Evolutionary conservation across 2,329 filamentous ascomycete species (phyloP).

Genomic region (Paraconiothyrium sp.): DNA sequence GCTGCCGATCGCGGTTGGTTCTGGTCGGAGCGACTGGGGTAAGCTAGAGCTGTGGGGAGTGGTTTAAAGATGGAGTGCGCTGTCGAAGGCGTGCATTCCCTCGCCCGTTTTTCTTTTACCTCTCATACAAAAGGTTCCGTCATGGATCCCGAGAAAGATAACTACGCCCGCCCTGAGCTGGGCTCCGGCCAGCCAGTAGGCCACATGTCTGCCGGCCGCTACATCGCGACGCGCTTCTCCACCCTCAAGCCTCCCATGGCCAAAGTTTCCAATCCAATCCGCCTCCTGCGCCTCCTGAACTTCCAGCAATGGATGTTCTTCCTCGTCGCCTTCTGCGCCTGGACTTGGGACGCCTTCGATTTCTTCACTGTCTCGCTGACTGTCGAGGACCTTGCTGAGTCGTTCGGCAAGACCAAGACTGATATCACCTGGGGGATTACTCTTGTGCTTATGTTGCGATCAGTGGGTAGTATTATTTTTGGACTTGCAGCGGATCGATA

Average conservation of each 20-base stretch:
- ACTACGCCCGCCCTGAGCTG: conserved; percentile 27
- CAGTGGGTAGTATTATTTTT: conserved; percentile 67
- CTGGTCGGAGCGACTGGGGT: not conserved
- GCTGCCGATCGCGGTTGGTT: conserved; percentile 5
- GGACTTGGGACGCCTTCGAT: conserved; percentile 63
- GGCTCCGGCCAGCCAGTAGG: conserved; percentile 18
- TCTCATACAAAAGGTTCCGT: too few relatives aligned
- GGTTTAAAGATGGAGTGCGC: conserved; percentile 4
- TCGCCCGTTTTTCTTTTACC: not conserved
- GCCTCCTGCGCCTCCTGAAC: conserved; percentile 61
- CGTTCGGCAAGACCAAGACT: conserved; percentile 63
- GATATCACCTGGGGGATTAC: conserved; percentile 69
- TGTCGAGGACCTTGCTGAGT: conserved; percentile 61
- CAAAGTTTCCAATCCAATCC: conserved; percentile 63
- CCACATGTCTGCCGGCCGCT: conserved; percentile 51
- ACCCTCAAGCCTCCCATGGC: conserved; percentile 66
- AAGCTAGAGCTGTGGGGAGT: not conserved
- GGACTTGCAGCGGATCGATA: conserved; percentile 64
- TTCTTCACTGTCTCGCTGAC: conserved; percentile 71
- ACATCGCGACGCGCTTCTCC: conserved; percentile 63
- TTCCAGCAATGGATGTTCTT: conserved; percentile 69
- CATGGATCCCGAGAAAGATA: conserved; percentile 32
- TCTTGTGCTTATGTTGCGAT: conserved; percentile 65
- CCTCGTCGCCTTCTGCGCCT: conserved; percentile 58
- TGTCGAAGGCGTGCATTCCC: not conserved